A percentile compares a stretch with the other conserved stretches of the same genome.
These are phyloP conservation scores for Ramaria rubella DNA, from an alignment of 768 basidiomycete genomes.

Conservation along the genomic window DNA sequence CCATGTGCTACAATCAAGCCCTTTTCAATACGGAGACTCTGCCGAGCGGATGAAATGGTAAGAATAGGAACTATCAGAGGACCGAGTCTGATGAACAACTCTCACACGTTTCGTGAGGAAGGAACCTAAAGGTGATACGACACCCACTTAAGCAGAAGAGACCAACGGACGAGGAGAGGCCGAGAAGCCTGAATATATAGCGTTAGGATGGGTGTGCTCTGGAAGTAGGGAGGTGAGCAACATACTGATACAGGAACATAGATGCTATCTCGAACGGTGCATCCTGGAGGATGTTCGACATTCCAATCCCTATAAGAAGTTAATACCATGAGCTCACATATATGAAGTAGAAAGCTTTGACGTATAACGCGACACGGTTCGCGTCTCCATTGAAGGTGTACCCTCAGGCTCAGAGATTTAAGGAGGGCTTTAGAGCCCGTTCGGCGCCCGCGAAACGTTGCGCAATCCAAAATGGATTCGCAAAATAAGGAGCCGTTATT, in stretches of 20 bases:
- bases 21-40: constrained; percentile 47
- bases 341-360: constrained; percentile 54
- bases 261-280: constrained; percentile 76
- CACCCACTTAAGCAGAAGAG: constrained; percentile 57
- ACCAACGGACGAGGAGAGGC: constrained; percentile 67
- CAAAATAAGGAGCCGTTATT: too few relatives aligned
- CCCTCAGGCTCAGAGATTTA: too few relatives aligned
- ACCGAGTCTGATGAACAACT: too few relatives aligned
- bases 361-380: constrained; percentile 48
- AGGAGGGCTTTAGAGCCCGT: too few relatives aligned
- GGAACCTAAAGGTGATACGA: constrained; percentile 69
- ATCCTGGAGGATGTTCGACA: too few relatives aligned
- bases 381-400: constrained; percentile 74
- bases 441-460: too few relatives aligned
- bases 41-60: too few relatives aligned
- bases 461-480: too few relatives aligned
- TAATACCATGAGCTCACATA: constrained; percentile 46
- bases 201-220: too few relatives aligned
- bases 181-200: constrained; percentile 55
- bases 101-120: constrained; percentile 54
- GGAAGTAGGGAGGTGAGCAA: too few relatives aligned
- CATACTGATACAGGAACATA: constrained; percentile 69
- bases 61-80: too few relatives aligned
- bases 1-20: constrained; percentile 57
- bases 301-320: too few relatives aligned